Base-by-base conservation (phyloP, 2,329 filamentous ascomycete genomes). In the Hymenoscyphus occultus region DNA sequence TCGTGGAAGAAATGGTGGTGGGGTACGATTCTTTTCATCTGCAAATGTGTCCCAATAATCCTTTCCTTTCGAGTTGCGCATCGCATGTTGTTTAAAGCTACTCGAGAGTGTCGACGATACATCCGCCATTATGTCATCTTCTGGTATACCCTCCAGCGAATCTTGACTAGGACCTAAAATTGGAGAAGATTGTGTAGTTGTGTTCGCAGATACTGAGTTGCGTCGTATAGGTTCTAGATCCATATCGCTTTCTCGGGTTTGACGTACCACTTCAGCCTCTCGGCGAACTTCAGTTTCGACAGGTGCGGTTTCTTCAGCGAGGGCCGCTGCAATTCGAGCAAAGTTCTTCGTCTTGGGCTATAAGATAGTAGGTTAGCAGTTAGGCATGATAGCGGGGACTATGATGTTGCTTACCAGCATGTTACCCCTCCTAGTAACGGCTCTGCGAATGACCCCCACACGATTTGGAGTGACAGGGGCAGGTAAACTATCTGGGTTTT, bases 291-390 rank as follows among this genome's bases (percentile, higher is more conserved):
- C 95, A 54, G 90, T 90, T 72, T 99, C 95, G 10, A 96, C 82
- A 0, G 95, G 95, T 0, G 93, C 87, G 16, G 86, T 85, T 79
- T 99, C 95, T 78, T 99, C 95, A 64, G 91, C 83, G 0, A 99
- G 83, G 3, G 93, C 93, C 9, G 94, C 95, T 67, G 91, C 88
- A 70, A 99, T 97, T 12, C 95, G 89, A 5, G 93, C 93, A 77
- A 99, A 99, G 0, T 90, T 93, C 79, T 97, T 96, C 0, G 94
- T 95, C 81, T 98, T 99, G 13, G 96, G 95, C 91, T 96, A 28
- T 28, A 28, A 28, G 5, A 70, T 13, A 13, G 40, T 13, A 6
- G 60, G 69, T 81, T 69, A 81, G 76, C 65, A 39, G 39, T 22
- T 10, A 45, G 40, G 48, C 12, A 14, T 10, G 28, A 42, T 6